These are phyloP conservation scores for Leccinum disarticulatum DNA, from an alignment of 768 basidiomycete species.

Conservation along the genomic window DNA sequence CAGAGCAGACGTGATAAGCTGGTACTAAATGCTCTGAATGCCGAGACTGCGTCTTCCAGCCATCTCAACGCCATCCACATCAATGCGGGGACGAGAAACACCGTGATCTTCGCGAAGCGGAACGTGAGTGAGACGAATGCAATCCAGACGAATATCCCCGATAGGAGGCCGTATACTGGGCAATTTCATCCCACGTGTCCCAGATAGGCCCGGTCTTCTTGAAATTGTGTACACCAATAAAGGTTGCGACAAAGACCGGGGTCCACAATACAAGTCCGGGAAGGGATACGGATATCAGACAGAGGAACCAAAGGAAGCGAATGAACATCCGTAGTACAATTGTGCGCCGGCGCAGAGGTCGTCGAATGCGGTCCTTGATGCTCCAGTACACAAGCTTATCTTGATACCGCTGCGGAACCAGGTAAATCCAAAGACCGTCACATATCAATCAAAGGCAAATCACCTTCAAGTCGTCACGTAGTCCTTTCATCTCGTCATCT, in stretches of 20 bases:
- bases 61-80: slow-evolving; percentile 93
- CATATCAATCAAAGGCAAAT: neutral
- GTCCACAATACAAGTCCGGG: slow-evolving; percentile 83
- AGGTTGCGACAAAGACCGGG: slow-evolving; percentile 72
- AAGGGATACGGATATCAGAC: slow-evolving; percentile 63
- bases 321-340: slow-evolving; percentile 66
- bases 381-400: slow-evolving; percentile 63
- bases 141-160: slow-evolving; percentile 70
- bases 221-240: slow-evolving; percentile 69
- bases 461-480: slow-evolving; percentile 64
- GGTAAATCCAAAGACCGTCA: slow-evolving; percentile 2
- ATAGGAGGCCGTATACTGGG: slow-evolving; percentile 79
- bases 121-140: slow-evolving; percentile 55
- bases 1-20: slow-evolving; percentile 60
- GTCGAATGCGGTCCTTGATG: slow-evolving; percentile 81
- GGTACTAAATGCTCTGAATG: slow-evolving; percentile 66
- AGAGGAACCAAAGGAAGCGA: slow-evolving; percentile 60
- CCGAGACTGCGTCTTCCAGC: slow-evolving; percentile 81
- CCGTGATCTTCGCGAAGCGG: slow-evolving; percentile 57
- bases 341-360: slow-evolving; percentile 51
- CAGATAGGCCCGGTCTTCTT: slow-evolving; percentile 80
- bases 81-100: slow-evolving; percentile 60
- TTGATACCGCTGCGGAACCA: slow-evolving; percentile 60
- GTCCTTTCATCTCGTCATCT: slow-evolving; percentile 30
- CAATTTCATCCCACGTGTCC: slow-evolving; percentile 89